Percentiles rank a stretch among this genome's conserved stretches.
phyloP scores from a whole-genome alignment of 2,329 filamentous ascomycete species.

The Sporothrix dimorphospora region DNA sequence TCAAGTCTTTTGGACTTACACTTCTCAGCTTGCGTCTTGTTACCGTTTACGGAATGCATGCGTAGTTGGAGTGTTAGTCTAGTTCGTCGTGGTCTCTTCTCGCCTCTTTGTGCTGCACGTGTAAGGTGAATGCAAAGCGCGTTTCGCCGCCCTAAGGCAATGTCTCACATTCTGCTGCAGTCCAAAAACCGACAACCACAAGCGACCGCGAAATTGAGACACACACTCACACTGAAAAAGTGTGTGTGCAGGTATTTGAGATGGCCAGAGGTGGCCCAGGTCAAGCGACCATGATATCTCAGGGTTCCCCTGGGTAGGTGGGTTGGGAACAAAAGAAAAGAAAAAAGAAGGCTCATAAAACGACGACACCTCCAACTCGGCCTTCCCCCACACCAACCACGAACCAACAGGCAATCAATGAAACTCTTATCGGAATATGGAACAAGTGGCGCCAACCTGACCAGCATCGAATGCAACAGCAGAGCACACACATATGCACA shows the following conservation, averaged over 20 bases:
- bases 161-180: neutral
- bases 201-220: neutral
- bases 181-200: neutral
- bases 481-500: neutral
- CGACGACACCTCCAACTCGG: neutral
- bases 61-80: neutral
- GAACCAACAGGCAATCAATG: neutral
- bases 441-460: neutral
- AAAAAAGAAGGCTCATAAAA: neutral
- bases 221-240: neutral
- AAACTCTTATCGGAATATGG: neutral
- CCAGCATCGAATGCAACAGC: neutral
- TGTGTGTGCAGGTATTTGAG: neutral
- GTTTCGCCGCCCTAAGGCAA: slow-evolving; percentile 2
- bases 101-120: neutral
- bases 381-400: neutral
- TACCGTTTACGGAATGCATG: neutral
- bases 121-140: slow-evolving; percentile 9
- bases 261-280: neutral
- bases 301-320: neutral
- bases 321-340: neutral
- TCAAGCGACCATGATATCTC: slow-evolving; percentile 16
- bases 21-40: neutral
- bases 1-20: neutral
- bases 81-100: neutral